These are phyloP conservation scores for Lecanosticta acicola DNA, from an alignment of 2,329 filamentous ascomycete species.

Conservation along the genomic window DNA sequence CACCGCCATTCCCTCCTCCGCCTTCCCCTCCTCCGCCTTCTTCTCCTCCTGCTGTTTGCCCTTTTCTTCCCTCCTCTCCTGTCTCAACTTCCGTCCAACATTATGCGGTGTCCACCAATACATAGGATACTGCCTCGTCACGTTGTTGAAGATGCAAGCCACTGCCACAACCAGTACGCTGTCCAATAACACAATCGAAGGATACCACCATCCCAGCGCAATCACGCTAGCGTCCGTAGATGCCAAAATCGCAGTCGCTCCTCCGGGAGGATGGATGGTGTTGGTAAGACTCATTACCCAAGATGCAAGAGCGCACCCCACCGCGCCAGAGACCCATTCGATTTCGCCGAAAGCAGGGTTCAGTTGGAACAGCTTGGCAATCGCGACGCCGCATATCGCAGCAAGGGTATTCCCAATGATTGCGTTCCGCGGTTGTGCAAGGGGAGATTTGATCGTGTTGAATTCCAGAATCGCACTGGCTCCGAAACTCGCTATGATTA, in stretches of 20 bases:
- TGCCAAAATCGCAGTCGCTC: conserved; percentile 45
- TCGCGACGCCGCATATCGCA: conserved; percentile 40
- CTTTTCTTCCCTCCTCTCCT: conserved; percentile 15
- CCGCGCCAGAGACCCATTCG: conserved; percentile 42
- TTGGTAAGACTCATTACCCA: conserved; percentile 44
- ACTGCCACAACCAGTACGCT: conserved; percentile 40
- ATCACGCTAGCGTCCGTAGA: conserved; percentile 37
- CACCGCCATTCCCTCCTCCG: neutral
- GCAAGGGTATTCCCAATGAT: conserved; percentile 43
- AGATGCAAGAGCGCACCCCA: conserved; percentile 40
- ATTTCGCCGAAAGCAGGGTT: conserved; percentile 34
- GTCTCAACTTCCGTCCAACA: conserved; percentile 28
- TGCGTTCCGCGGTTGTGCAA: conserved; percentile 45
- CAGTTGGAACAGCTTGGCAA: conserved; percentile 43
- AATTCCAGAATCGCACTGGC: conserved; percentile 46
- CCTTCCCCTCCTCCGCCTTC: conserved; percentile 10
- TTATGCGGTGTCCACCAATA: conserved; percentile 47
- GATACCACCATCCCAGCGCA: conserved; percentile 43
- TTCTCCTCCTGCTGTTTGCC: conserved; percentile 9
- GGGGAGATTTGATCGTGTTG: conserved; percentile 42
- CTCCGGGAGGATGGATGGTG: conserved; percentile 47
- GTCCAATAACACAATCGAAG: conserved; percentile 40
- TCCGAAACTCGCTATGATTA: conserved; percentile 41
- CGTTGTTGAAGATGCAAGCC: conserved; percentile 43
- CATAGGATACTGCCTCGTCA: conserved; percentile 42